Evolutionary conservation across 2,329 filamentous ascomycete species (phyloP), one percentile per base, ranked within the genome.

Genomic region (Juglanconis juglandina): DNA sequence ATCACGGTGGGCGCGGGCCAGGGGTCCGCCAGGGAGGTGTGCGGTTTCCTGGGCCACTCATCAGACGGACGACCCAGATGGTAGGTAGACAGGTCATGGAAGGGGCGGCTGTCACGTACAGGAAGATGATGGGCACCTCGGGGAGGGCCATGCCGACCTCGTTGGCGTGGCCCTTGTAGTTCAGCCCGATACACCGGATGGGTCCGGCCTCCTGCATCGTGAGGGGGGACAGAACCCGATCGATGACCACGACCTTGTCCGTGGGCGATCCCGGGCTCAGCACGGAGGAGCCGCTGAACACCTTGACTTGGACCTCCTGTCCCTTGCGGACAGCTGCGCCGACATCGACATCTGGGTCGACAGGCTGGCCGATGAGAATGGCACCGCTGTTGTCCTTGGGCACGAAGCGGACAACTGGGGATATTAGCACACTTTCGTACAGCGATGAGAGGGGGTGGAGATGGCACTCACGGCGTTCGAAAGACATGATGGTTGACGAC

Each of bases 261-360:
- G 84, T 86, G 11, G 75, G 74, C 30, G 74, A 70, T 3, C 85
- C 86, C 0, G 84, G 79, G 32, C 72, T 74, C 50, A 88, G 71
- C 1, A 86, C 81, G 2, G 86, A 88, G 1, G 73, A 75, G 17
- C 86, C 85, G 32, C 80, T 83, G 73, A 83, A 87, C 6, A 85
- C 75, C 46, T 77, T 76, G 50, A 85, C 83, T 34, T 76, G 67
- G 41, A 88, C 83, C 46, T 86, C 80, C 63, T 83, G 73, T 41
- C 82, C 82, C 50, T 82, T 78, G 63, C 79, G 79, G 34, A 86
- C 70, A 14, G 84, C 84, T 33, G 79, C 69, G 49, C 85, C 85
- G 49, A 88, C 80, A 66, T 88, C 84, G 37, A 85, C 63, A 9
- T 76, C 70, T 30, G 61, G n/a, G 54, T 63, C 58, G 6, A 63